Percentiles rank a stretch among this genome's conserved stretches.
Conservation (phyloP, 2,329 filamentous ascomycete species). For the Arthroderma sp. region DNA sequence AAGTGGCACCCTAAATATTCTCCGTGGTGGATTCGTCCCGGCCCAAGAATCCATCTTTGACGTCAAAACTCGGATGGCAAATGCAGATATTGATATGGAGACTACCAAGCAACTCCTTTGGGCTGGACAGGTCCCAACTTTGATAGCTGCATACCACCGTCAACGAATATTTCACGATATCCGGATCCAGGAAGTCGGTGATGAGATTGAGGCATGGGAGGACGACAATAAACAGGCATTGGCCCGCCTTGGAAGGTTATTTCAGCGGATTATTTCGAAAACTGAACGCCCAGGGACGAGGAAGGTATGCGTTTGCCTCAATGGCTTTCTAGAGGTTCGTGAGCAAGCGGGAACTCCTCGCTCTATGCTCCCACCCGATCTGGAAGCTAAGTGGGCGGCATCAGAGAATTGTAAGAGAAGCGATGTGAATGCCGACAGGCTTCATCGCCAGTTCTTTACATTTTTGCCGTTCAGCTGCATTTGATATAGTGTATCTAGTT, state of each 20-base stretch:
- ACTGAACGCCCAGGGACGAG: neutral
- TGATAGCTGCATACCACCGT: conserved; percentile 40
- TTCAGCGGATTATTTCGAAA: conserved; percentile 4
- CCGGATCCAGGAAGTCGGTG: conserved; percentile 24
- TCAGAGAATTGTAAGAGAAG: no score
- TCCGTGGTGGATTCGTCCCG: conserved; percentile 13
- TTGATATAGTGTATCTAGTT: no score
- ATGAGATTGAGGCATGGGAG: conserved; percentile 32
- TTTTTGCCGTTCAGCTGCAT: no score
- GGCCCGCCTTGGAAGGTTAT: neutral
- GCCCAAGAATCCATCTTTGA: conserved; percentile 38
- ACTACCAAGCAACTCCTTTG: conserved; percentile 36
- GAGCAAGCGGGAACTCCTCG: neutral
- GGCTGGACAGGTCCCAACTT: conserved; percentile 39
- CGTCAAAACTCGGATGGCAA: conserved; percentile 37
- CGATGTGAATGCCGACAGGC: no score
- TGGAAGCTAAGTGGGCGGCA: conserved; percentile 3
- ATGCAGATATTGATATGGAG: conserved; percentile 22
- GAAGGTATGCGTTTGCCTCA: conserved; percentile 1
- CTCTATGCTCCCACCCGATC: conserved; percentile 2
- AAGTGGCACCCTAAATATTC: neutral
- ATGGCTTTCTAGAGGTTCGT: conserved; percentile 3
- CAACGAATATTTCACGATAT: conserved; percentile 32
- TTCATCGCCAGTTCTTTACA: no score
- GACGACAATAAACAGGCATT: conserved; percentile 19